Evolutionary conservation across 139 green algal species (phyloP).

Genomic region (Trebouxia sp.): DNA sequence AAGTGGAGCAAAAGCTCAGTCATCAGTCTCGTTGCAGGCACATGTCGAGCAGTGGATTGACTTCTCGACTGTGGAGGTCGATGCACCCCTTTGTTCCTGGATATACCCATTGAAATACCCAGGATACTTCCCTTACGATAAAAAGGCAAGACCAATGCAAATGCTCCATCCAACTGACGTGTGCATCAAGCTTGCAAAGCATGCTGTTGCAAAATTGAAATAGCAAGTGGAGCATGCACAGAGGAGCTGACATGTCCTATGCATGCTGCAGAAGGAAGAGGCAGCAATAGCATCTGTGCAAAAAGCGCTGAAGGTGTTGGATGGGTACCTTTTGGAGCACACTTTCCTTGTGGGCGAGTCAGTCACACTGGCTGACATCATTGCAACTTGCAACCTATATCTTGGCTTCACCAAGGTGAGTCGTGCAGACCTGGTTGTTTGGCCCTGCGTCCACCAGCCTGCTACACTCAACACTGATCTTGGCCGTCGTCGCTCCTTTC

Average conservation of each 20-base stretch:
- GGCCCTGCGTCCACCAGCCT: neutral
- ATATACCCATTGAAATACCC: conserved; percentile 30
- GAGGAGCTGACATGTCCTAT: neutral
- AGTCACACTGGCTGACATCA: conserved; percentile 70
- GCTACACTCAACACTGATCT: no score
- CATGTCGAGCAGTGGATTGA: conserved; percentile 60
- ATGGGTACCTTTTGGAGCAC: conserved; percentile 46
- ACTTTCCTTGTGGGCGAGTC: conserved; percentile 62
- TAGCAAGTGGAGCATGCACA: neutral
- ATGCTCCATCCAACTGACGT: neutral
- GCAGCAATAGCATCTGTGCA: conserved; percentile 43
- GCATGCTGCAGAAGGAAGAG: conserved; percentile 44
- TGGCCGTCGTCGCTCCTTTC: no score
- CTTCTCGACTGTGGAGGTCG: conserved; percentile 44
- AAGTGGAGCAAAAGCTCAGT: neutral
- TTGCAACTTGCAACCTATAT: conserved; percentile 50
- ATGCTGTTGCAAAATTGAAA: no score
- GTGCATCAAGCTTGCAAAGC: neutral
- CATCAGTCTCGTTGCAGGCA: conserved; percentile 21
- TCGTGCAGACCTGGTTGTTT: neutral
- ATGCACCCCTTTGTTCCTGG: conserved; percentile 50
- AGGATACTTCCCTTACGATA: conserved; percentile 43
- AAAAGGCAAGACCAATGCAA: conserved; percentile 48
- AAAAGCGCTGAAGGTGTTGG: conserved; percentile 45
- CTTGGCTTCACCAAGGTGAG: conserved; percentile 48